These are phyloP conservation scores for Colletotrichum orbiculare DNA, from an alignment of 2,329 filamentous ascomycete species.

Conservation along the genomic window DNA sequence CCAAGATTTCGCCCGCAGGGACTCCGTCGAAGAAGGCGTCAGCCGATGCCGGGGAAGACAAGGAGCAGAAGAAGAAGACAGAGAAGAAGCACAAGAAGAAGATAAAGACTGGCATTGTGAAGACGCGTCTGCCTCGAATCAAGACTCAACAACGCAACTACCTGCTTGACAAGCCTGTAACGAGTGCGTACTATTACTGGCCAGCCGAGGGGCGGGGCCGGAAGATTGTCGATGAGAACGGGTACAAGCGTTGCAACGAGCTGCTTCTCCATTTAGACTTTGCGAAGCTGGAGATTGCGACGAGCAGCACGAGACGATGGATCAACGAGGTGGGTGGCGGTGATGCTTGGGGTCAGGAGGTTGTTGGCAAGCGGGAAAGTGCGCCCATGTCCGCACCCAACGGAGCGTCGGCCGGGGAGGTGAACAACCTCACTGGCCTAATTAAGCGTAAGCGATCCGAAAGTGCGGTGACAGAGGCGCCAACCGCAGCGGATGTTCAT, in stretches of 20 bases:
- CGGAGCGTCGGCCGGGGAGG: slow-evolving; percentile 34
- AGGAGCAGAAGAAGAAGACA: slow-evolving; percentile 51
- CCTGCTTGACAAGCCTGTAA: slow-evolving; percentile 59
- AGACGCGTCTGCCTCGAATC: slow-evolving; percentile 71
- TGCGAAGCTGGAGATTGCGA: slow-evolving; percentile 70
- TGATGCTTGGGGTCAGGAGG: slow-evolving; percentile 61
- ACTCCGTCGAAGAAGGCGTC: slow-evolving; percentile 45
- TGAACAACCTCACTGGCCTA: slow-evolving; percentile 62
- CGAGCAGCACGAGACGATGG: slow-evolving; percentile 76
- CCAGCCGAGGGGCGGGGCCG: slow-evolving; percentile 70
- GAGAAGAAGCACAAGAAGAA: slow-evolving; percentile 62
- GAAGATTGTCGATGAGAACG: slow-evolving; percentile 69
- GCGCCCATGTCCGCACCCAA: slow-evolving; percentile 33
- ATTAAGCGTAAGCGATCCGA: slow-evolving; percentile 59
- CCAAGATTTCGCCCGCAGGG: slow-evolving; percentile 36
- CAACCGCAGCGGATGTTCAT: slow-evolving; percentile 13
- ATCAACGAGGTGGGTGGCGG: slow-evolving; percentile 71
- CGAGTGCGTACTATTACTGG: slow-evolving; percentile 75
- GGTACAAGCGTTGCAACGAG: slow-evolving; percentile 76
- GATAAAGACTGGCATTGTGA: slow-evolving; percentile 68
- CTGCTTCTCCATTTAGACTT: slow-evolving; percentile 81
- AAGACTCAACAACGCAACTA: slow-evolving; percentile 68
- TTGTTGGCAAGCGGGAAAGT: slow-evolving; percentile 56
- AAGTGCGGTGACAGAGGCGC: slow-evolving; percentile 29
- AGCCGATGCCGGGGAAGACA: slow-evolving; percentile 37